Evolutionary conservation across 106 monocot species (phyloP).

Genomic region (Dendrobium huoshanense): DNA sequence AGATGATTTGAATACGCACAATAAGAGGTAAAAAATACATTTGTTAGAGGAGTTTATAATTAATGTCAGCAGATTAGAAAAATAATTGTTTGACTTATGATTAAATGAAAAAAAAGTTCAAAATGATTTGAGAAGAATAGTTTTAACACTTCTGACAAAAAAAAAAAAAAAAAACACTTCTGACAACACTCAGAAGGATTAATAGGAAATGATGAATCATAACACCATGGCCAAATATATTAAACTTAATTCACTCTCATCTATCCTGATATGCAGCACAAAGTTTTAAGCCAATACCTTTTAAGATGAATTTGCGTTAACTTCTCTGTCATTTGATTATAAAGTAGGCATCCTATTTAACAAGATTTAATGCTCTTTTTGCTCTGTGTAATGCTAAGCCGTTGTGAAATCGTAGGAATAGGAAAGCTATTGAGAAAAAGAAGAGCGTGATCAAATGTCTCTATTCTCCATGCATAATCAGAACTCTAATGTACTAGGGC

Average conservation of each 20-base stretch:
- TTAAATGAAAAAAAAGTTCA: too few species aligned
- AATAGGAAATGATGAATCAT: too few species aligned
- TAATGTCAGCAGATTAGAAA: too few species aligned
- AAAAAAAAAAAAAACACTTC: too few species aligned
- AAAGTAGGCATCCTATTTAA: background rate
- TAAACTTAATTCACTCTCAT: background rate
- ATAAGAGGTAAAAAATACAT: too few species aligned
- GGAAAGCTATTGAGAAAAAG: background rate
- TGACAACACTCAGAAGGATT: too few species aligned
- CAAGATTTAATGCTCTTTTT: background rate
- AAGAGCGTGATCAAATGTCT: background rate
- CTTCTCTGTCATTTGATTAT: background rate
- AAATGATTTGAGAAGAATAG: too few species aligned
- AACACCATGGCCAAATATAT: background rate
- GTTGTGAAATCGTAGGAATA: background rate
- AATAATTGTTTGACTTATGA: too few species aligned
- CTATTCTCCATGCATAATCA: background rate
- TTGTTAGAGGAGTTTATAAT: too few species aligned
- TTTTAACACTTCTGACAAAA: too few species aligned
- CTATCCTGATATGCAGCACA: background rate
- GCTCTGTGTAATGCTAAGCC: background rate
- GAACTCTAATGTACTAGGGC: background rate
- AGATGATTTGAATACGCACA: too few species aligned
- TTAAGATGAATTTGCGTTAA: background rate
- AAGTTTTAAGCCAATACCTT: background rate